Evolutionary conservation across 202 grass and related monocot genomes (phyloP).

Genomic region (Zoysia matrella): DNA sequence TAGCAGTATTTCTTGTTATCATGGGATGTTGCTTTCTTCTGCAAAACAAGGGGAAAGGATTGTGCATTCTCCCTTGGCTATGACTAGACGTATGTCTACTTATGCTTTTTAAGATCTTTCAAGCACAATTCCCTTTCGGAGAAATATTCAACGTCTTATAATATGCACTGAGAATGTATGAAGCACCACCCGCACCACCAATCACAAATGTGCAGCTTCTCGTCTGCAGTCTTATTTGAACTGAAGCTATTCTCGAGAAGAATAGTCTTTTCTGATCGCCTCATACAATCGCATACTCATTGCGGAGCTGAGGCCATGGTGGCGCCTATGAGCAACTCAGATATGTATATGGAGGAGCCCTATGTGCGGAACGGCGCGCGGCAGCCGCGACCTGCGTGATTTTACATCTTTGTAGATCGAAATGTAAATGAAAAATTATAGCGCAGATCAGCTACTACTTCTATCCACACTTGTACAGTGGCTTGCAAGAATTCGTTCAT

Average conservation of each 20-base stretch:
- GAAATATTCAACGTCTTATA: neutral
- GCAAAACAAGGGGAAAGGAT: slow-evolving; percentile 1
- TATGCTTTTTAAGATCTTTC: slow-evolving; percentile 13
- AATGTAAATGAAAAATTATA: slow-evolving; percentile 36
- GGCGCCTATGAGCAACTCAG: too few relatives aligned
- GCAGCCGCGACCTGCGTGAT: neutral
- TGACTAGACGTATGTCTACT: neutral
- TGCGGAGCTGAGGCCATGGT: too few relatives aligned
- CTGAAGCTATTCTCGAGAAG: neutral
- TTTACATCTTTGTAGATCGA: slow-evolving; percentile 53
- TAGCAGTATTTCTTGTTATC: slow-evolving; percentile 6
- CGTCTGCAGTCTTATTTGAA: neutral
- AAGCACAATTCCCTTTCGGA: slow-evolving; percentile 5
- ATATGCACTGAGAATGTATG: neutral
- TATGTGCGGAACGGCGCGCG: slow-evolving; percentile 16
- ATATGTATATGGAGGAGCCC: neutral
- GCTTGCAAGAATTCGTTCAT: neutral
- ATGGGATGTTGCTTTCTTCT: slow-evolving; percentile 19
- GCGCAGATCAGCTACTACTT: neutral
- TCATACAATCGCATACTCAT: neutral
- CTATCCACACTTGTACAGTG: neutral
- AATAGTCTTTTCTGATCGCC: neutral
- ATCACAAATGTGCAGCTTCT: neutral
- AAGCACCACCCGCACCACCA: neutral
- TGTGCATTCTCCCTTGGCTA: neutral